Conservation (phyloP, 1,139 yeast genomes). For the Yamadazyma aaseri region DNA sequence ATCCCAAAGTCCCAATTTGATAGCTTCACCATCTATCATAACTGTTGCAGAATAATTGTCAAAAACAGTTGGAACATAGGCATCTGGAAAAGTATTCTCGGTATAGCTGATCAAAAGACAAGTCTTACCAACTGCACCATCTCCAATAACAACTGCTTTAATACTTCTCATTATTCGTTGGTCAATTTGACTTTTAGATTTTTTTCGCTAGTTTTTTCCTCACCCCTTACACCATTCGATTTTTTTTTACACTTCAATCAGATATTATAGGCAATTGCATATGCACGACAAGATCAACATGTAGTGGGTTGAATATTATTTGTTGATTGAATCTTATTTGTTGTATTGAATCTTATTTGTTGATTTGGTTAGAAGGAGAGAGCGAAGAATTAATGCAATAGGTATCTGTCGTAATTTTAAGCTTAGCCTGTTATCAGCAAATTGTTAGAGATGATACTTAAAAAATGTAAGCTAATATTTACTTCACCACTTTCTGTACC, state of each 20-base stretch:
- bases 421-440: no score
- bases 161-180: slow-evolving; percentile 69
- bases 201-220: not conserved
- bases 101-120: slow-evolving; percentile 89
- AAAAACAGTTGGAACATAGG: slow-evolving; percentile 86
- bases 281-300: not conserved
- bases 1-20: slow-evolving; percentile 92
- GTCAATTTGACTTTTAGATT: no score
- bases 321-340: no score
- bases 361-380: no score
- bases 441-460: no score
- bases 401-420: no score
- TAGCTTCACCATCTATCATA: slow-evolving; percentile 98
- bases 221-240: not conserved
- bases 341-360: no score
- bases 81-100: slow-evolving; percentile 83
- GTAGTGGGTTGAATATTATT: no score
- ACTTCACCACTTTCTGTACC: no score
- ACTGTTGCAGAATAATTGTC: slow-evolving; percentile 98
- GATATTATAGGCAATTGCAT: no score
- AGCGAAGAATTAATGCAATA: no score
- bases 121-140: slow-evolving; percentile 97
- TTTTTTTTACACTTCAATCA: not conserved
- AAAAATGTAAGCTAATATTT: no score
- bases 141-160: slow-evolving; percentile 96